Evolutionary conservation across 2,329 filamentous ascomycete species (phyloP).

Genomic region (Sclerotinia trifoliorum): DNA sequence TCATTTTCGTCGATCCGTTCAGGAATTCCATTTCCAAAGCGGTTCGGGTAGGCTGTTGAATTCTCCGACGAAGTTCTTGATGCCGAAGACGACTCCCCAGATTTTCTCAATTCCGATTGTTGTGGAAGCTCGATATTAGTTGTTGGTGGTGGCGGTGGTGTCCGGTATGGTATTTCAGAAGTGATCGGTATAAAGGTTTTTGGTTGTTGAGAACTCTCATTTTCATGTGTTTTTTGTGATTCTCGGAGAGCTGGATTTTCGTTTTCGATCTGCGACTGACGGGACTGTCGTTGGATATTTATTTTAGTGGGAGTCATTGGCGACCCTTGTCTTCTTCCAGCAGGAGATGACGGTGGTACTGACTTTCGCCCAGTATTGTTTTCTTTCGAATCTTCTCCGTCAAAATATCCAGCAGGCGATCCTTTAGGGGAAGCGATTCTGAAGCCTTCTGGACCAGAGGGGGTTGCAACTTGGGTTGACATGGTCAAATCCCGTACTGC

Average conservation of each 20-base stretch:
- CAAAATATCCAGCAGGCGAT: conserved; percentile 23
- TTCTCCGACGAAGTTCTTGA: conserved; percentile 28
- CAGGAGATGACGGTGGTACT: conserved; percentile 31
- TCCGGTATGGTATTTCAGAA: conserved; percentile 36
- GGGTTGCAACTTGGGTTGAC: conserved; percentile 29
- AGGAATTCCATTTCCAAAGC: conserved; percentile 21
- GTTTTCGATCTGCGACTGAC: conserved; percentile 52
- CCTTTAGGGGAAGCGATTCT: conserved; percentile 25
- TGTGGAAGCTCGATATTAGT: conserved; percentile 32
- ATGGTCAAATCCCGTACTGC: conserved; percentile 2
- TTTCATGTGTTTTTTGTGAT: conserved; percentile 17
- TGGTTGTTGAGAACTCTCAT: conserved; percentile 27
- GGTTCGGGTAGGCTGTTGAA: conserved; percentile 23
- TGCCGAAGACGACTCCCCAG: conserved; percentile 6
- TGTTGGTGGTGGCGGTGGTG: conserved; percentile 30
- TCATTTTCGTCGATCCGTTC: conserved; percentile 33
- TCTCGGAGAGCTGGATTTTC: conserved; percentile 11
- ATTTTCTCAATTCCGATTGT: conserved; percentile 34
- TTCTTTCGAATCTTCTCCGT: conserved; percentile 31
- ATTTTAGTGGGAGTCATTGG: conserved; percentile 57
- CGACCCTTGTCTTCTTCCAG: conserved; percentile 47
- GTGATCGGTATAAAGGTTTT: conserved; percentile 28
- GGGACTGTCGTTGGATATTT: conserved; percentile 52
- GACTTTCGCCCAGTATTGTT: conserved; percentile 30
- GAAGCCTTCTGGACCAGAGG: conserved; percentile 26